These are phyloP conservation scores for Penicillium sp. DNA, from an alignment of 2,329 filamentous ascomycete genomes.

Conservation along the genomic window DNA sequence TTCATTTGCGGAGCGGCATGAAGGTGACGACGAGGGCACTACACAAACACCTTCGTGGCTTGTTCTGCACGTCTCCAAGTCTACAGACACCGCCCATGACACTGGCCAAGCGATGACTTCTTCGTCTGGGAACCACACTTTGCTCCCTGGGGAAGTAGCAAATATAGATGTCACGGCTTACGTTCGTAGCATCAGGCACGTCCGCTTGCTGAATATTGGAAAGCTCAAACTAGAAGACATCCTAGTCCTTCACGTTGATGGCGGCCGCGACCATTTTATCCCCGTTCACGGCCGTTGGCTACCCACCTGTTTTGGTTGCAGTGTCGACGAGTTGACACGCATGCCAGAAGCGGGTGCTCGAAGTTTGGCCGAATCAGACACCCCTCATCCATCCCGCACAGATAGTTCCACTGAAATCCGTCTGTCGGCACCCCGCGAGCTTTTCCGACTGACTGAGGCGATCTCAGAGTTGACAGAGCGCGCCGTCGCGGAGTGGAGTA, in stretches of 20 bases:
- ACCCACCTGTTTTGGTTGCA: conserved; percentile 72
- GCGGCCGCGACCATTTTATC: conserved; percentile 86
- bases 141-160: conserved; percentile 77
- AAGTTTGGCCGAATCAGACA: conserved; percentile 43
- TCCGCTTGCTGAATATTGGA: conserved; percentile 63
- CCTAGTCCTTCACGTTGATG: conserved; percentile 70
- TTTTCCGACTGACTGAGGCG: conserved; percentile 80
- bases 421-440: conserved; percentile 76
- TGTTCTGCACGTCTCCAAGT: conserved; percentile 54
- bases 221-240: conserved; percentile 67
- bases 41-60: conserved; percentile 57
- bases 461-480: conserved; percentile 55
- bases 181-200: conserved; percentile 55
- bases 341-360: conserved; percentile 72
- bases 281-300: conserved; percentile 70
- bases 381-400: conserved; percentile 26
- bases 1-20: conserved; percentile 65
- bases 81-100: conserved; percentile 35
- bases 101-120: conserved; percentile 19
- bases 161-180: conserved; percentile 60
- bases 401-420: conserved; percentile 35
- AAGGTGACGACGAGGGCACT: conserved; percentile 38
- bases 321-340: conserved; percentile 77
- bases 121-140: conserved; percentile 47
- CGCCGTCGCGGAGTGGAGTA: conserved; percentile 54